phyloP scores from a whole-genome alignment of 1,139 yeast species.

The Spencermartinsiella ligniputridi region DNA sequence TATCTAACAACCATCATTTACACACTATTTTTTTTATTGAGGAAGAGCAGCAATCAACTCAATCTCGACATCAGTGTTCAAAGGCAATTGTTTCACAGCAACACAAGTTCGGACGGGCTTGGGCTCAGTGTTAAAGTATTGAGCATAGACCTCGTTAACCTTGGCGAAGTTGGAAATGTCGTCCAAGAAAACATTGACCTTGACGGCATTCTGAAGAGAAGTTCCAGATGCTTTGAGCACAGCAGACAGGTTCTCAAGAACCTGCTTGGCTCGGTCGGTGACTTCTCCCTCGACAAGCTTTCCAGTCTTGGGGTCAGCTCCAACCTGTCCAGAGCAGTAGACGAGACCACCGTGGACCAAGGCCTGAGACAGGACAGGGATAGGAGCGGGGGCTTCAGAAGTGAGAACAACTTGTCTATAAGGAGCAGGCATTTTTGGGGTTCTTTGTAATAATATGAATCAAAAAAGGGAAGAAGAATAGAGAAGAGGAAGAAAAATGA shows the following conservation, averaged over 20 bases:
- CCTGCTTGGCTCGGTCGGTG: conserved; percentile 23
- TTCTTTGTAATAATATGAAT: neutral
- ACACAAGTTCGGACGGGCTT: conserved; percentile 58
- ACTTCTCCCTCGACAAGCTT: conserved; percentile 28
- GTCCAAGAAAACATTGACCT: conserved; percentile 49
- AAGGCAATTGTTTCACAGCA: conserved; percentile 32
- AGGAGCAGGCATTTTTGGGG: conserved; percentile 10
- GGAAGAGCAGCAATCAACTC: conserved; percentile 37
- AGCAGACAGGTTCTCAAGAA: conserved; percentile 35
- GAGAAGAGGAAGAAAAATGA: neutral
- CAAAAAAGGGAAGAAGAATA: neutral
- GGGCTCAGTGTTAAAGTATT: conserved; percentile 39
- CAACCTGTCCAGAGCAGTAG: conserved; percentile 47
- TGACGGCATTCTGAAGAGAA: conserved; percentile 46
- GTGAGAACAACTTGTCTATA: conserved; percentile 22
- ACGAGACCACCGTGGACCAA: conserved; percentile 47
- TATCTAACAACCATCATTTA: too few relatives aligned
- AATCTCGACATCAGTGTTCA: conserved; percentile 27
- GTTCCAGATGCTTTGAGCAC: conserved; percentile 48
- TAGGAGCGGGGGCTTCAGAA: conserved; percentile 25
- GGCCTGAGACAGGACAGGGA: conserved; percentile 43
- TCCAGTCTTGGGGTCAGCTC: conserved; percentile 37
- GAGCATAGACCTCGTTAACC: conserved; percentile 46
- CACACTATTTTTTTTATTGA: too few relatives aligned
- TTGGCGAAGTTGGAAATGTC: conserved; percentile 43